Percentiles rank a stretch among this genome's conserved stretches.
These are phyloP conservation scores for Podaxis pistillaris DNA, from an alignment of 768 basidiomycete genomes.

Conservation along the genomic window DNA sequence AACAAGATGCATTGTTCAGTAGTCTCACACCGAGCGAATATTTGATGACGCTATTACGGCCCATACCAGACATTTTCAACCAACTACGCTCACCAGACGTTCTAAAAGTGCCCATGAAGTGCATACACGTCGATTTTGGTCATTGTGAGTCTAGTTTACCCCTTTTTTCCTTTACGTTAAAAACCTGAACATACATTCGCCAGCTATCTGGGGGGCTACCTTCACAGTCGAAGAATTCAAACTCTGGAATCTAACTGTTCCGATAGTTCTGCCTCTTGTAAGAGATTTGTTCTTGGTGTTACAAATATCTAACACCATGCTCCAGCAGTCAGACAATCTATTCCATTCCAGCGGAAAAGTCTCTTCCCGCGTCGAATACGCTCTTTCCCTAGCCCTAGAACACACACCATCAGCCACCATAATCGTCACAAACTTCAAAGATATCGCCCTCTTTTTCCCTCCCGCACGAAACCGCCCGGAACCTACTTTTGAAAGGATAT, in stretches of 20 bases:
- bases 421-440: slow-evolving; percentile 15
- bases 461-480: neutral
- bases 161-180: neutral
- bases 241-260: slow-evolving; percentile 4
- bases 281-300: neutral
- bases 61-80: slow-evolving; percentile 20
- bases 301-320: neutral
- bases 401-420: slow-evolving; percentile 9
- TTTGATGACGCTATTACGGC: slow-evolving; percentile 16
- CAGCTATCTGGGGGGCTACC: slow-evolving; percentile 14
- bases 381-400: slow-evolving; percentile 13
- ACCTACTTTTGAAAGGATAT: slow-evolving; percentile 16
- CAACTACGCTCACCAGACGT: slow-evolving; percentile 16
- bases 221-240: slow-evolving; percentile 14
- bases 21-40: slow-evolving; percentile 17
- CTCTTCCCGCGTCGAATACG: slow-evolving; percentile 3
- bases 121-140: slow-evolving; percentile 15
- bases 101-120: slow-evolving; percentile 18
- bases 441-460: slow-evolving; percentile 16
- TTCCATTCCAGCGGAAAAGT: slow-evolving; percentile 10
- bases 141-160: slow-evolving; percentile 14
- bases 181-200: neutral
- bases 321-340: slow-evolving; percentile 1
- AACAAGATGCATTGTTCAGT: neutral
- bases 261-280: slow-evolving; percentile 16